phyloP scores from a whole-genome alignment of 345 rosid species.

The Dipteronia sinensis region DNA sequence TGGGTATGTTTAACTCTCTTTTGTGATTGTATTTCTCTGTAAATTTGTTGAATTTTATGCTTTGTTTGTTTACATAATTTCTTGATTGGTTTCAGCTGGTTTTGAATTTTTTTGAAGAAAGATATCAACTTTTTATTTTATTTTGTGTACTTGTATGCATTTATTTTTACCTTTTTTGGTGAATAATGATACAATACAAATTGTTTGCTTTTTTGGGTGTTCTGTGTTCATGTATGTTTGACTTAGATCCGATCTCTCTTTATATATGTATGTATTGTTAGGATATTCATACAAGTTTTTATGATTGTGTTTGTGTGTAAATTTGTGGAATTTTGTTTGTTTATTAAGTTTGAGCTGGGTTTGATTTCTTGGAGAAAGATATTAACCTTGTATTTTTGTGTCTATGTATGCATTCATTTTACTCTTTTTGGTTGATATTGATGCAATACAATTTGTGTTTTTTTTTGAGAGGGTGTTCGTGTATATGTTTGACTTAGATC shows the following conservation, averaged over 20 bases:
- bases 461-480: background rate
- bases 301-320: background rate
- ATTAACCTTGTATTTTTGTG: background rate
- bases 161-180: background rate
- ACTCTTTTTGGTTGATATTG: background rate
- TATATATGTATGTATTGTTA: background rate
- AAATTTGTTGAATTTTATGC: background rate
- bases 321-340: background rate
- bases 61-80: no score
- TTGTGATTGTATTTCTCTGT: background rate
- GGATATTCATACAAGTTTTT: no score
- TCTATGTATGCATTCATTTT: no score
- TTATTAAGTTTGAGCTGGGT: background rate
- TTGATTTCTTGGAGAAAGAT: background rate
- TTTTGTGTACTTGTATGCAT: background rate
- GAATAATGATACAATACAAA: background rate
- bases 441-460: no score
- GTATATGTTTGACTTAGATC: background rate
- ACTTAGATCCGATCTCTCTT: background rate
- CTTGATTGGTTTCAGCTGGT: background rate
- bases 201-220: background rate
- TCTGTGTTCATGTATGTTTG: background rate
- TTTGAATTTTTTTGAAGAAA: background rate
- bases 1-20: conserved; percentile 48
- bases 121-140: background rate